Percentiles rank a stretch among this genome's conserved stretches.
phyloP scores from a whole-genome alignment of 495 filamentous ascomycete species.

The Patellaria atrata region DNA sequence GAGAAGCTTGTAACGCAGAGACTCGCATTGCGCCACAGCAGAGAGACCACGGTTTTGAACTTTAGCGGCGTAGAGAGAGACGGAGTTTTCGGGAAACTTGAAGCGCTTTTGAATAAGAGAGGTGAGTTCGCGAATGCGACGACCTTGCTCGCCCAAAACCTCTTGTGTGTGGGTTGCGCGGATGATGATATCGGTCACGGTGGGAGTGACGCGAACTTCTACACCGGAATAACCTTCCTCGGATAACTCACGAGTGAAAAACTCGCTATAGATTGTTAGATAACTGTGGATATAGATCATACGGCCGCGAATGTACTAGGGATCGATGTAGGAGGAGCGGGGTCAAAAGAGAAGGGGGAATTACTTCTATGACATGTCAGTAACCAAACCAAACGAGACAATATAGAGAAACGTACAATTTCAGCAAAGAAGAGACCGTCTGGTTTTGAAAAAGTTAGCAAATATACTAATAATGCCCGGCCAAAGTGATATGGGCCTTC shows the following conservation, averaged over 20 bases:
- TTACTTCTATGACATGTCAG: constrained; percentile 2
- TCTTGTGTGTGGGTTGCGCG: constrained; percentile 99
- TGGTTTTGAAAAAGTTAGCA: neutral
- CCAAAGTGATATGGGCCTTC: too few species aligned
- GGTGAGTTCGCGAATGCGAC: constrained; percentile 98
- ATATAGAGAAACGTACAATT: neutral
- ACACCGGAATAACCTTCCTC: constrained; percentile 99
- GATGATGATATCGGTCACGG: constrained; percentile 99
- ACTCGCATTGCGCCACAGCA: constrained; percentile 99
- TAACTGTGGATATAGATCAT: too few species aligned
- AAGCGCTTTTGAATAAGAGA: constrained; percentile 99
- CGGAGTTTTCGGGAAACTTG: constrained; percentile 99
- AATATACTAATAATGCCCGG: neutral
- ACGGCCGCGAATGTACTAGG: too few species aligned
- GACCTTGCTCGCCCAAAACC: constrained; percentile 98
- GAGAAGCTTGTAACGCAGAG: constrained; percentile 97
- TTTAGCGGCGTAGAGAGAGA: constrained; percentile 99
- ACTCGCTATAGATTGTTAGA: too few species aligned
- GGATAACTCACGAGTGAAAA: constrained; percentile 99
- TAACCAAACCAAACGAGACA: neutral
- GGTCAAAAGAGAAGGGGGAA: constrained; percentile 31
- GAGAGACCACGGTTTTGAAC: constrained; percentile 99
- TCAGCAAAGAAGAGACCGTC: neutral
- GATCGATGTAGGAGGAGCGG: constrained; percentile 99
- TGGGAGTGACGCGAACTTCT: constrained; percentile 98